These are phyloP conservation scores for Tetradesmus obliquus DNA, from an alignment of 139 green algal genomes.

Conservation along the genomic window DNA sequence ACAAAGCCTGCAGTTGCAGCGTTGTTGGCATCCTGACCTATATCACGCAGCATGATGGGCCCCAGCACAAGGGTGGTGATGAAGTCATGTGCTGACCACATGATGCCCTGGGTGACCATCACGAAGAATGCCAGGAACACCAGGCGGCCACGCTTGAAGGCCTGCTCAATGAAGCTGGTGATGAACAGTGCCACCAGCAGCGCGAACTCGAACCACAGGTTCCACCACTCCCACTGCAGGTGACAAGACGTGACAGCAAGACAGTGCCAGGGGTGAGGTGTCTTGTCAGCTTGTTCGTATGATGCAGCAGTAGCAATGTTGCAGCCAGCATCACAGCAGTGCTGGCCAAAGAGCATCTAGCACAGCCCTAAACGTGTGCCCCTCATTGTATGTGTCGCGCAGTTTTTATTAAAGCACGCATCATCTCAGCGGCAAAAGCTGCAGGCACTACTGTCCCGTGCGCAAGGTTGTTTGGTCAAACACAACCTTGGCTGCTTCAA, in stretches of 20 bases:
- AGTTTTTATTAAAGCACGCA: too few relatives aligned
- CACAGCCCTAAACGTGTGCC: too few relatives aligned
- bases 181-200: conserved; percentile 44
- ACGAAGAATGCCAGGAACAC: conserved; percentile 47
- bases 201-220: conserved; percentile 34
- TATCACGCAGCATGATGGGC: conserved; percentile 26
- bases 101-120: conserved; percentile 26
- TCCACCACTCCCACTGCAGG: conserved; percentile 48
- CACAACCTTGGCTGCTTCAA: not conserved
- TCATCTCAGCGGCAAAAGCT: too few relatives aligned
- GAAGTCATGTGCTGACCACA: conserved; percentile 46
- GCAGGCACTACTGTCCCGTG: not conserved
- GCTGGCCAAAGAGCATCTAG: too few relatives aligned
- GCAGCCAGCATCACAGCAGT: not conserved
- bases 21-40: conserved; percentile 39
- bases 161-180: conserved; percentile 37
- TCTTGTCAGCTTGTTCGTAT: not conserved
- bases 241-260: not conserved
- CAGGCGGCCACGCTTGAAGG: conserved; percentile 41
- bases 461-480: not conserved
- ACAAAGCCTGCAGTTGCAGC: conserved; percentile 42
- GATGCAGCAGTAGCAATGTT: not conserved
- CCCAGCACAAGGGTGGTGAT: conserved; percentile 24
- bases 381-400: too few relatives aligned
- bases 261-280: not conserved